phyloP scores from a whole-genome alignment of 1,284 basidiomycete genomes.

The Xerocomus minutiporus region DNA sequence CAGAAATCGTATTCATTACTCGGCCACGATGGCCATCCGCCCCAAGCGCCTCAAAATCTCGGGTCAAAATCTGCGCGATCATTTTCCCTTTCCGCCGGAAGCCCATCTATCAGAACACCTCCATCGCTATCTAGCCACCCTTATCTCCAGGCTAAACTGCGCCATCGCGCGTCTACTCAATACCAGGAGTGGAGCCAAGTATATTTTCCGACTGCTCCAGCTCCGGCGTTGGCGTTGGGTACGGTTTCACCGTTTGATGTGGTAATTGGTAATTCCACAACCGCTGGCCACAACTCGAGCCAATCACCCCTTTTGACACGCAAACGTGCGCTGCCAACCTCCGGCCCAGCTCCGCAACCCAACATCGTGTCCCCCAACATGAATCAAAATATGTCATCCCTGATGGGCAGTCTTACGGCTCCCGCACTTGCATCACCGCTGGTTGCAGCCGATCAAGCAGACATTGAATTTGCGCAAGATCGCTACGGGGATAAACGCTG shows the following conservation, averaged over 20 bases:
- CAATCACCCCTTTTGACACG: constrained; percentile 2
- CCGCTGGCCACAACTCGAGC: not conserved
- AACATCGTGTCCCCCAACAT: not conserved
- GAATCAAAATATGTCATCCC: constrained; percentile 4
- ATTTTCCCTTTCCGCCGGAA: constrained; percentile 2
- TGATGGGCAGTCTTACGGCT: not conserved
- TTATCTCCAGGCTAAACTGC: constrained; percentile 15
- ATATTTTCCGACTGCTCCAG: not conserved
- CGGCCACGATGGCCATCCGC: not conserved
- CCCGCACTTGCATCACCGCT: not conserved
- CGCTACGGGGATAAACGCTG: constrained; percentile 15
- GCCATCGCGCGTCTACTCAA: constrained; percentile 9
- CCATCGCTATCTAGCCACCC: constrained; percentile 12
- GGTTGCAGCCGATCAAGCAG: constrained; percentile 13
- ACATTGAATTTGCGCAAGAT: constrained; percentile 20
- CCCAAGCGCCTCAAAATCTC: constrained; percentile 1
- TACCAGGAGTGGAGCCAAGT: constrained; percentile 4
- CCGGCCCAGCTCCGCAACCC: constrained; percentile 3
- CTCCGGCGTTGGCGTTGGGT: not conserved
- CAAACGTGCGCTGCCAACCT: not conserved
- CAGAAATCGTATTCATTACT: constrained; percentile 10
- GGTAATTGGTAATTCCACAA: not conserved
- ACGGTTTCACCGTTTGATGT: not conserved
- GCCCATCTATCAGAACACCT: constrained; percentile 2
- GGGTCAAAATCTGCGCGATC: constrained; percentile 7